Evolutionary conservation across 2,329 filamentous ascomycete species (phyloP).

Genomic region (Onygena corvina): DNA sequence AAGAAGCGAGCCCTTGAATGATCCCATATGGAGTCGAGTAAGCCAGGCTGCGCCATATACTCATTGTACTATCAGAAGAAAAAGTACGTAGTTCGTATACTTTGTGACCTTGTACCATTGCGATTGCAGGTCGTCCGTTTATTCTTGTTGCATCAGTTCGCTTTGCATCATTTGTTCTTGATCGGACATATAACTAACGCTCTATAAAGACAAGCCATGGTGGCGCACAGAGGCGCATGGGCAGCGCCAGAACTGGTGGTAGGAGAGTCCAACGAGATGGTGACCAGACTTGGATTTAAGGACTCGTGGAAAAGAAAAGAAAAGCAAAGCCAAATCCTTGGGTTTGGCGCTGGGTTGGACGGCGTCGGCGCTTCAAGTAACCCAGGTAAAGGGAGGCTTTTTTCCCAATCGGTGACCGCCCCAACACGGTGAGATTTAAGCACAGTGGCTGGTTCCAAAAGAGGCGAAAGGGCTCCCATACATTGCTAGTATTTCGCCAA

Average conservation of each 20-base stretch:
- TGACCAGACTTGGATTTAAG: background rate
- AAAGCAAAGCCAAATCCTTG: background rate
- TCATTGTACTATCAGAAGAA: no score
- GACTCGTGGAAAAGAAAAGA: background rate
- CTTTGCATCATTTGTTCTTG: background rate
- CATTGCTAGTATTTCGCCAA: background rate
- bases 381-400: background rate
- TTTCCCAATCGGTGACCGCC: background rate
- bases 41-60: background rate
- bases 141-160: background rate
- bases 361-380: background rate
- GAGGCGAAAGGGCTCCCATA: background rate
- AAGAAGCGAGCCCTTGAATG: background rate
- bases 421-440: background rate
- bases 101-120: no score
- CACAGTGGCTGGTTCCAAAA: background rate
- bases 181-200: background rate
- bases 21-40: background rate
- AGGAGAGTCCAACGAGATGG: background rate
- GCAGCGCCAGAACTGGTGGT: slow-evolving; percentile 1
- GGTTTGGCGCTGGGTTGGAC: background rate
- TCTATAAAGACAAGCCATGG: background rate
- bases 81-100: no score
- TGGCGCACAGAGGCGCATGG: slow-evolving; percentile 3
- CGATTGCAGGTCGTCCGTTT: background rate